phyloP scores from a whole-genome alignment of 2,329 filamentous ascomycete species.

The Truncatella angustata region DNA sequence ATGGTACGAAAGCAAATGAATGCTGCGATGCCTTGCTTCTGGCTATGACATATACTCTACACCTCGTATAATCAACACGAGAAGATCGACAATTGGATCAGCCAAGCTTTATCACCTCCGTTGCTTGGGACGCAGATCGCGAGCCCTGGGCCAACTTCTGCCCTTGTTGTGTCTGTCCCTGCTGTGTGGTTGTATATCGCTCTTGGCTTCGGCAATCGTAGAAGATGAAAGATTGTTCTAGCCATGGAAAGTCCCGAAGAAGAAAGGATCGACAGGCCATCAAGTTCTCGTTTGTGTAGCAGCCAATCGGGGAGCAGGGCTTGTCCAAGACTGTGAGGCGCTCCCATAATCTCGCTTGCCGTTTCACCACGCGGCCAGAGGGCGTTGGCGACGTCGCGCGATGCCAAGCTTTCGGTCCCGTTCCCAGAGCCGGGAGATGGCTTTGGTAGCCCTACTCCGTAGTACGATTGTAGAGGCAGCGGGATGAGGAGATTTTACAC shows the following conservation, averaged over 20 bases:
- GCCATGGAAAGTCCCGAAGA: background rate
- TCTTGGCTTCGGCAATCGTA: background rate
- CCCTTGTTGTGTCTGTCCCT: background rate
- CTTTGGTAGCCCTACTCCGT: background rate
- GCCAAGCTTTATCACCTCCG: background rate
- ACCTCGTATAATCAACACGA: background rate
- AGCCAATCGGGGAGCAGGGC: background rate
- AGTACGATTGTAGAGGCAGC: background rate
- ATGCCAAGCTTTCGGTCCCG: conserved; percentile 4
- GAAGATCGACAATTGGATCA: background rate
- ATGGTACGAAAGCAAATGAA: too few relatives aligned
- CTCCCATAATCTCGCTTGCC: conserved; percentile 3
- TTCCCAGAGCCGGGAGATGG: background rate
- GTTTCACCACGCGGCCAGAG: conserved; percentile 3
- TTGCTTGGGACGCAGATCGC: background rate
- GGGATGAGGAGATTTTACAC: background rate
- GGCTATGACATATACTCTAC: background rate
- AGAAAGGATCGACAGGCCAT: background rate
- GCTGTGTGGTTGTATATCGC: too few relatives aligned
- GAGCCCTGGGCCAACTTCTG: background rate
- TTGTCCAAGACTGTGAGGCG: background rate
- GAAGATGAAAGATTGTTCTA: background rate
- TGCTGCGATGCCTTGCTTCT: too few relatives aligned
- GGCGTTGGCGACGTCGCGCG: background rate
- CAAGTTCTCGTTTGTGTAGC: background rate